Evolutionary conservation across 257 asterid species (phyloP), one percentile per base, ranked within the genome.

Genomic region (Solanum stenotomum): DNA sequence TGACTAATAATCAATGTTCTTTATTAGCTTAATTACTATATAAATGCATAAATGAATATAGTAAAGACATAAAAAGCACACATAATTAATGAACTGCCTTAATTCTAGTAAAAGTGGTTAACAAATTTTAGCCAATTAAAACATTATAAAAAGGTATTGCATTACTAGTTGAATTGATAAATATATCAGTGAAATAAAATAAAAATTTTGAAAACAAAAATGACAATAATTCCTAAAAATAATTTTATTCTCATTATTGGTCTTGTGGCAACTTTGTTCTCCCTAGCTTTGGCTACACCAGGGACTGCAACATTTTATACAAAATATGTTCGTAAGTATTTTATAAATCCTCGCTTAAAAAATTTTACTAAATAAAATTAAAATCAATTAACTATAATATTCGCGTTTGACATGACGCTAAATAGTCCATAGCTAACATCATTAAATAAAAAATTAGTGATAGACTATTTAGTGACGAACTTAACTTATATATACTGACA

Each of bases 221-320:
- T 86, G 75, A 11, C 27, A 35, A 34, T 72, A 49, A 49, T 15
- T 72, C 29, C 44, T 2, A 31, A 71, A 5, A n/a, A 22, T 25
- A 52, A 42, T 72, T 2, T 29, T 84, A 9, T 33, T 72, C 6
- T 88, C 13, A 20, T 87, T 40, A 67, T 89, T 20, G 85, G 31
- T 56, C 11, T 89, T 31, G 38, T 90, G 56, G 88, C 89, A 46
- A 74, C 88, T 86, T 87, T 87, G 12, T 71, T 88, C 22, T 90
- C 93, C 2, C 5, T 89, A 85, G 90, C 89, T 79, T 61, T 77
- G 35, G 91, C 93, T 23, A 87, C 76, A 63, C 88, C 91, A 10
- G 93, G 94, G 79, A 92, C 91, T 9, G 94, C 93, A 27, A 92
- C 92, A 16, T 91, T 89, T 74, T 92, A 92, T 61, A 84, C 91